Evolutionary conservation across 108 stramenopile genomes (phyloP).

Genomic region (Nitzschia palea): DNA sequence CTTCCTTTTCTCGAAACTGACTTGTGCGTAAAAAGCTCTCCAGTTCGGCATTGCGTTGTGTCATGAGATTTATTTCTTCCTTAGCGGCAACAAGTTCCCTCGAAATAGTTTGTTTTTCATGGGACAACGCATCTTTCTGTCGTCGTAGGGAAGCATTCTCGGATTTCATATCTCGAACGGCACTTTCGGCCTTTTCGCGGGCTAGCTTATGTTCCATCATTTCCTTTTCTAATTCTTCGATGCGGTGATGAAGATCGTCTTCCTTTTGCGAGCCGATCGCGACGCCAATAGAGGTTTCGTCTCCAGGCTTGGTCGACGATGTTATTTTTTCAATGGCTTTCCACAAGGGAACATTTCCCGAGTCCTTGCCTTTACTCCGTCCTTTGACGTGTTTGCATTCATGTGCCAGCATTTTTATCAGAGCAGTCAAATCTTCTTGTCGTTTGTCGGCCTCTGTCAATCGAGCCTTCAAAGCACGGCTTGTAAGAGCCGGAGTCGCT

Average conservation of each 20-base stretch:
- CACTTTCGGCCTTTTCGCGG: slow-evolving; percentile 41
- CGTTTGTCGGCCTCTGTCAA: slow-evolving; percentile 57
- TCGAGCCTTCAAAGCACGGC: slow-evolving; percentile 47
- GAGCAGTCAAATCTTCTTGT: slow-evolving; percentile 55
- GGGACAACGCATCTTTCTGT: slow-evolving; percentile 58
- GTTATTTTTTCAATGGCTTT: slow-evolving; percentile 20
- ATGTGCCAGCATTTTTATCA: slow-evolving; percentile 58
- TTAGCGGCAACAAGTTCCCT: slow-evolving; percentile 54
- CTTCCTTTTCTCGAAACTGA: slow-evolving; percentile 88
- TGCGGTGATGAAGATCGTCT: slow-evolving; percentile 14
- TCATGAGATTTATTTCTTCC: slow-evolving; percentile 52
- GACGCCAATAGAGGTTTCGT: slow-evolving; percentile 28
- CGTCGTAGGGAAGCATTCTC: slow-evolving; percentile 67
- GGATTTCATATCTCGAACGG: slow-evolving; percentile 51
- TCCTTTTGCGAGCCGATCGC: slow-evolving; percentile 32
- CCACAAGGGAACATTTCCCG: slow-evolving; percentile 35
- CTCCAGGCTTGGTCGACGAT: slow-evolving; percentile 19
- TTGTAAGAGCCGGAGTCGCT: slow-evolving; percentile 12
- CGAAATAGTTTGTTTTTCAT: slow-evolving; percentile 56
- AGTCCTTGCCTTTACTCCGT: slow-evolving; percentile 10
- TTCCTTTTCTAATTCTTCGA: slow-evolving; percentile 29
- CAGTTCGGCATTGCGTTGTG: slow-evolving; percentile 53
- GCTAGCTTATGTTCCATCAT: slow-evolving; percentile 12
- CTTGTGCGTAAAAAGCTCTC: slow-evolving; percentile 63
- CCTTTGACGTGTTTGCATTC: slow-evolving; percentile 67